Conservation (phyloP, 768 basidiomycete genomes). For the Xerocomus spinulosus region DNA sequence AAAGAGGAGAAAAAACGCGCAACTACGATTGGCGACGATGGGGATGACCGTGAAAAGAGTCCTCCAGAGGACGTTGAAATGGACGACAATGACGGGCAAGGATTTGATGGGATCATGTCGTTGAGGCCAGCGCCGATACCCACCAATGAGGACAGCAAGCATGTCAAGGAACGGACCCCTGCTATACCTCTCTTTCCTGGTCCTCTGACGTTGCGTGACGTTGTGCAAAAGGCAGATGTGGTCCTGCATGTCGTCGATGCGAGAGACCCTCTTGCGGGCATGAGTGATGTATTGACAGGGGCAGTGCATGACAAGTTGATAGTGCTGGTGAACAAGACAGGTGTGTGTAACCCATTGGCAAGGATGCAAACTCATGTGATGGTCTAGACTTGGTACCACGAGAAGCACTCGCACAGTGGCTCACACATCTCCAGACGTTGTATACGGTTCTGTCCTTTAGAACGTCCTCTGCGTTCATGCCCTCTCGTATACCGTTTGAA, state of each 20-base stretch:
- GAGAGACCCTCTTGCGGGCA: slow-evolving; percentile 70
- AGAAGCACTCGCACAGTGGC: slow-evolving; percentile 72
- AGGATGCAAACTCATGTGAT: slow-evolving; percentile 1
- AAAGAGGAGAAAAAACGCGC: slow-evolving; percentile 66
- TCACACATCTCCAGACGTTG: slow-evolving; percentile 50
- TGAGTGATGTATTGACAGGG: slow-evolving; percentile 59
- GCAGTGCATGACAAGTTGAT: slow-evolving; percentile 44
- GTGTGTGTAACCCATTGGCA: slow-evolving; percentile 45
- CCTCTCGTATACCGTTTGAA: slow-evolving; percentile 29
- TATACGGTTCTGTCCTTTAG: slow-evolving; percentile 71
- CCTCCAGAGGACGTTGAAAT: slow-evolving; percentile 27
- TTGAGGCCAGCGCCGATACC: slow-evolving; percentile 8
- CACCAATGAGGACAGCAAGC: background rate
- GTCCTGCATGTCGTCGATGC: slow-evolving; percentile 80
- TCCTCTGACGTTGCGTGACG: slow-evolving; percentile 33
- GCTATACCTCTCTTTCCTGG: slow-evolving; percentile 24
- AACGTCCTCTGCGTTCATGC: slow-evolving; percentile 63
- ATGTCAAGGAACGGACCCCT: slow-evolving; percentile 7
- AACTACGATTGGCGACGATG: slow-evolving; percentile 27
- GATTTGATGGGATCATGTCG: slow-evolving; percentile 38
- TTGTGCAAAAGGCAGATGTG: slow-evolving; percentile 74
- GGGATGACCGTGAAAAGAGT: slow-evolving; percentile 23
- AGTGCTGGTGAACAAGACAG: slow-evolving; percentile 84
- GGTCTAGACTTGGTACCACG: slow-evolving; percentile 70
- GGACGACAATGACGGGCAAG: slow-evolving; percentile 26